phyloP scores from a whole-genome alignment of 176 grass and related monocot species.

The Phyllostachys edulis region DNA sequence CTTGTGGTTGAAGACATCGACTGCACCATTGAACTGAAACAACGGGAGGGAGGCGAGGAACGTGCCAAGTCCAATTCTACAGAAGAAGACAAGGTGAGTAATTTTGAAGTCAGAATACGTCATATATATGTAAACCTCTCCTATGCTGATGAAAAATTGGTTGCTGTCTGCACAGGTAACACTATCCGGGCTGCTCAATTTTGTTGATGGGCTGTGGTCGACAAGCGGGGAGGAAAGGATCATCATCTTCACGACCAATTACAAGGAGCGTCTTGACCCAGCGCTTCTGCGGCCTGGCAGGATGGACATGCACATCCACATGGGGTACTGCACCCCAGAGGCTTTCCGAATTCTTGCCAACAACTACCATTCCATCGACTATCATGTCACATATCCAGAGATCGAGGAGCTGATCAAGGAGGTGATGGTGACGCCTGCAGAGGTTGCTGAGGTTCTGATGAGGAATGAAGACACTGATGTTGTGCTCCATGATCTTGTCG shows the following conservation, averaged over 20 bases:
- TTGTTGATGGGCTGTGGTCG: constrained; percentile 85
- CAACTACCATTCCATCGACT: constrained; percentile 65
- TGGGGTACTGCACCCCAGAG: constrained; percentile 71
- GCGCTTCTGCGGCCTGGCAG: constrained; percentile 78
- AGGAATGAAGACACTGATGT: constrained; percentile 46
- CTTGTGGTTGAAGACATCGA: constrained; percentile 92
- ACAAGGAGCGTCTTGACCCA: constrained; percentile 78
- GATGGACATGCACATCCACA: constrained; percentile 91
- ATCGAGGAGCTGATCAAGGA: constrained; percentile 46
- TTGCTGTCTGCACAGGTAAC: constrained; percentile 48
- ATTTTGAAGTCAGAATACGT: constrained; percentile 9
- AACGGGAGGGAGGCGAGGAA: constrained; percentile 35
- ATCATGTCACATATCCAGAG: constrained; percentile 49
- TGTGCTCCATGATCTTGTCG: constrained; percentile 44
- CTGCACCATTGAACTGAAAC: constrained; percentile 59
- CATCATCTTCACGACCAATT: constrained; percentile 89
- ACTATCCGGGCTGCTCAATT: constrained; percentile 75
- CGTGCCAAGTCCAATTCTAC: constrained; percentile 26
- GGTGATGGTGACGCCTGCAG: constrained; percentile 65
- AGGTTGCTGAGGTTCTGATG: constrained; percentile 72
- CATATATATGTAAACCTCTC: not conserved
- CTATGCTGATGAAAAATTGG: constrained; percentile 14
- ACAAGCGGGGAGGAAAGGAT: constrained; percentile 76
- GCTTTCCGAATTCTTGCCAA: constrained; percentile 62
- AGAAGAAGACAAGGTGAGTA: constrained; percentile 41